These are phyloP conservation scores for Leccinum rimulosum DNA, from an alignment of 768 basidiomycete species.

Conservation along the genomic window DNA sequence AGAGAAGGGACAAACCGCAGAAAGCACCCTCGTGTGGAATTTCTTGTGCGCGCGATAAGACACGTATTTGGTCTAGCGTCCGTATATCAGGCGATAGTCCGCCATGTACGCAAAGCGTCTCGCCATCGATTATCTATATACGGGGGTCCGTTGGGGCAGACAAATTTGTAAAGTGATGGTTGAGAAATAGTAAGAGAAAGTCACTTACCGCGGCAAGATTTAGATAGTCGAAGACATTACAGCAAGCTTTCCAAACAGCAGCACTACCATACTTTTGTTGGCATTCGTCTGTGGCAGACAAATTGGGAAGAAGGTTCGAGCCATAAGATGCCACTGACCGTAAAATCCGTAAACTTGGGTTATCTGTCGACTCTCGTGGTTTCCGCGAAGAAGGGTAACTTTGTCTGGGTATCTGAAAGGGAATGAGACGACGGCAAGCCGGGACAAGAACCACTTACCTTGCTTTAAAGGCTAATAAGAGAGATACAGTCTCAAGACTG, in stretches of 20 bases:
- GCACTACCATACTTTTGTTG: constrained; percentile 97
- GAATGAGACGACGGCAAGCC: constrained; percentile 6
- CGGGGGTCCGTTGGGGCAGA: neutral
- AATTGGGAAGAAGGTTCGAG: neutral
- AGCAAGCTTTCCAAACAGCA: constrained; percentile 96
- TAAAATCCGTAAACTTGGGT: constrained; percentile 99
- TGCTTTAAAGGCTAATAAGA: constrained; percentile 87
- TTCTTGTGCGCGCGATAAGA: constrained; percentile 92
- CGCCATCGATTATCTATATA: constrained; percentile 86
- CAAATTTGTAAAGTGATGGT: neutral
- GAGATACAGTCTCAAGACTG: constrained; percentile 90
- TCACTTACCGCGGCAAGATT: constrained; percentile 85
- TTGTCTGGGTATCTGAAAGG: constrained; percentile 80
- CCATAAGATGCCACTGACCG: constrained; percentile 43
- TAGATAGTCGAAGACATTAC: constrained; percentile 92
- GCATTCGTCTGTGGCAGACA: constrained; percentile 70
- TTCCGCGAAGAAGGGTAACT: constrained; percentile 88
- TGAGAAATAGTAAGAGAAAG: neutral
- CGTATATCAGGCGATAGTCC: constrained; percentile 95
- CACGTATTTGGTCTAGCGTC: constrained; percentile 91
- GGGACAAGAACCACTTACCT: constrained; percentile 43
- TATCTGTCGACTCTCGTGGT: constrained; percentile 96
- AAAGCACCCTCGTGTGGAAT: constrained; percentile 99
- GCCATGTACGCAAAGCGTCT: constrained; percentile 91
- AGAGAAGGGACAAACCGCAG: constrained; percentile 56